Conservation (phyloP, 305 asterid species). For the Fraxinus xanthoxyloides region DNA sequence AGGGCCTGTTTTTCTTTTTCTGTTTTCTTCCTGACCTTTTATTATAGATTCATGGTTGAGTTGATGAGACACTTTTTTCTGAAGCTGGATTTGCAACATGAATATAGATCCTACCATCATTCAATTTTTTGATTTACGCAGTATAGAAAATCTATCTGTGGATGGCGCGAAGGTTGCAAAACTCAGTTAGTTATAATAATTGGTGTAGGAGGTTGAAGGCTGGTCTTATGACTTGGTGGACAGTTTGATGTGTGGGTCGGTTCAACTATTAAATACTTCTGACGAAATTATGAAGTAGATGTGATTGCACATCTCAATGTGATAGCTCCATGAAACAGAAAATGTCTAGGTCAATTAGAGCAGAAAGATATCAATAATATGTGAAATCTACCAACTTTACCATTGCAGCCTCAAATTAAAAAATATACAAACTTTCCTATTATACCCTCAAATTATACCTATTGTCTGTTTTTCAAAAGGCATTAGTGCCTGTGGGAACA, state of each 20-base stretch:
- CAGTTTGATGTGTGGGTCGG: not conserved
- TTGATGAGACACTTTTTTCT: not conserved
- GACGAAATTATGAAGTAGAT: not conserved
- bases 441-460: not conserved
- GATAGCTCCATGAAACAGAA: not conserved
- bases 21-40: not conserved
- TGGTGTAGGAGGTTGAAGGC: not conserved
- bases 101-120: not conserved
- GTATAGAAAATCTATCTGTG: not conserved
- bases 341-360: constrained; percentile 1
- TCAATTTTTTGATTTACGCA: not conserved
- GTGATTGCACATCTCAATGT: not conserved
- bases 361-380: not conserved
- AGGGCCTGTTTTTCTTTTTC: not conserved
- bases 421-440: not conserved
- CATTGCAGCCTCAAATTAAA: not conserved
- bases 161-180: constrained; percentile 1
- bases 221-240: not conserved
- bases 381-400: constrained; percentile 1
- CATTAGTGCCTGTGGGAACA: not conserved
- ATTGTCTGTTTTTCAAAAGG: not conserved
- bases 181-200: constrained; percentile 1
- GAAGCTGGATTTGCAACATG: not conserved
- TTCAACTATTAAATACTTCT: not conserved
- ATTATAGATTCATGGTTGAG: not conserved